A percentile compares a stretch with the other conserved stretches of the same genome.
Conservation (phyloP, 2,329 filamentous ascomycete species). For the Alternaria dauci region DNA sequence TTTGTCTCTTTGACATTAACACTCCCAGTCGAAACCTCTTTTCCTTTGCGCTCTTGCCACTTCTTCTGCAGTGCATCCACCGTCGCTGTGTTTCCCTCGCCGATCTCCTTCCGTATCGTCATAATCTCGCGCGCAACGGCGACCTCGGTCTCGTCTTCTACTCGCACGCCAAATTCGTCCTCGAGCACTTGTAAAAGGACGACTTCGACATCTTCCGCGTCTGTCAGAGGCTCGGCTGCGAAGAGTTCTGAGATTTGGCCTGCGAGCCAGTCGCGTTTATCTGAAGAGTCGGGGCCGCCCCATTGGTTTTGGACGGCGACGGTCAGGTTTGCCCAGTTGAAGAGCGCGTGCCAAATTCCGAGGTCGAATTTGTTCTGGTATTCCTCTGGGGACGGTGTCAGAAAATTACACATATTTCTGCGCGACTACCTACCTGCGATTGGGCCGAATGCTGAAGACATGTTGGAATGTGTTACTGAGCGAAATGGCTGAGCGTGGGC, state of each 20-base stretch:
- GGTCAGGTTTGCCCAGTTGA: slow-evolving; percentile 87
- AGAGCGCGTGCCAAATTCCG: slow-evolving; percentile 82
- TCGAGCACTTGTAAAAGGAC: slow-evolving; percentile 89
- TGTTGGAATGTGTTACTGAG: slow-evolving; percentile 6
- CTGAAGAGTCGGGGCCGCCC: slow-evolving; percentile 81
- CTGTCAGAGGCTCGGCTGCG: slow-evolving; percentile 65
- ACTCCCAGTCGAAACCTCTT: slow-evolving; percentile 58
- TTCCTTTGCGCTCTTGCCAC: slow-evolving; percentile 69
- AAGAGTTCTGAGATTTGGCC: slow-evolving; percentile 87
- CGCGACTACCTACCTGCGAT: slow-evolving; percentile 4
- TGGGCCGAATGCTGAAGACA: slow-evolving; percentile 16
- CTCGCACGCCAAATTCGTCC: slow-evolving; percentile 92
- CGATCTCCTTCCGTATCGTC: slow-evolving; percentile 69
- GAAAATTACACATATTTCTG: neutral
- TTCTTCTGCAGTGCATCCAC: slow-evolving; percentile 70
- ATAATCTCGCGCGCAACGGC: slow-evolving; percentile 78
- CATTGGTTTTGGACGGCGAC: slow-evolving; percentile 87
- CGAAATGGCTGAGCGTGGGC: slow-evolving; percentile 6
- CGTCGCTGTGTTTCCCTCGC: slow-evolving; percentile 70
- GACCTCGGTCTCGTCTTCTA: slow-evolving; percentile 87
- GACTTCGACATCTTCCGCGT: slow-evolving; percentile 81
- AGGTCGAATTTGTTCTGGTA: slow-evolving; percentile 70
- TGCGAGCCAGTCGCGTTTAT: slow-evolving; percentile 97
- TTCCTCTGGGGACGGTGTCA: slow-evolving; percentile 32
- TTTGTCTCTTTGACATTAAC: slow-evolving; percentile 66